A percentile compares a stretch with the other conserved stretches of the same genome.
phyloP scores from a whole-genome alignment of 2,329 filamentous ascomycete genomes.

The Botrytis elliptica region DNA sequence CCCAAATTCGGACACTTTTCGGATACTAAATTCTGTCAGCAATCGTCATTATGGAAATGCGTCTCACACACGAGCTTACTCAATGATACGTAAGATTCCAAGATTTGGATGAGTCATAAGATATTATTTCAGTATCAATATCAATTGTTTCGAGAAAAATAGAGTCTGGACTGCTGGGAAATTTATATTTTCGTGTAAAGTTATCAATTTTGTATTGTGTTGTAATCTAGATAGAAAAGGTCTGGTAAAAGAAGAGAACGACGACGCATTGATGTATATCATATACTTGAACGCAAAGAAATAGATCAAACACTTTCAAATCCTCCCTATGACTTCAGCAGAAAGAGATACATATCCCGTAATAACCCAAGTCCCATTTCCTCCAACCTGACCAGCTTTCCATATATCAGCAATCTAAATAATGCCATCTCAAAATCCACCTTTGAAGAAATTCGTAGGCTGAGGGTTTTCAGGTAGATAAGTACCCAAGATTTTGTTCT shows the following conservation, averaged over 20 bases:
- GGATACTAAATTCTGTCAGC: background rate
- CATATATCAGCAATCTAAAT: background rate
- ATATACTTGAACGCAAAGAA: background rate
- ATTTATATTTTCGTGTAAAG: background rate
- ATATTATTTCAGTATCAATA: background rate
- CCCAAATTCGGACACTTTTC: background rate
- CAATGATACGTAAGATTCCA: background rate
- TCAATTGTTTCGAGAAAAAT: background rate
- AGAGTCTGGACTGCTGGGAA: background rate
- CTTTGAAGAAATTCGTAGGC: background rate
- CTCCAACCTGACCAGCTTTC: too few species aligned
- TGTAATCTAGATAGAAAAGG: background rate
- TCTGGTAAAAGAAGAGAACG: background rate
- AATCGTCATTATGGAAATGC: background rate
- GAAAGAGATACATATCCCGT: constrained; percentile 1
- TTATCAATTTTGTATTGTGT: background rate
- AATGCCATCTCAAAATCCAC: background rate
- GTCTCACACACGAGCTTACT: background rate
- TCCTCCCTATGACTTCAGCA: background rate
- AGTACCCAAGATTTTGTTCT: constrained; percentile 5
- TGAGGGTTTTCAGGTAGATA: constrained; percentile 2
- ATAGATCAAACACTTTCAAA: background rate
- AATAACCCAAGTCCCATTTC: background rate
- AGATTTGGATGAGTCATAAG: background rate
- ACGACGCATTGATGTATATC: background rate